phyloP scores from a whole-genome alignment of 2,329 filamentous ascomycete genomes.

The Fusarium napiforme region DNA sequence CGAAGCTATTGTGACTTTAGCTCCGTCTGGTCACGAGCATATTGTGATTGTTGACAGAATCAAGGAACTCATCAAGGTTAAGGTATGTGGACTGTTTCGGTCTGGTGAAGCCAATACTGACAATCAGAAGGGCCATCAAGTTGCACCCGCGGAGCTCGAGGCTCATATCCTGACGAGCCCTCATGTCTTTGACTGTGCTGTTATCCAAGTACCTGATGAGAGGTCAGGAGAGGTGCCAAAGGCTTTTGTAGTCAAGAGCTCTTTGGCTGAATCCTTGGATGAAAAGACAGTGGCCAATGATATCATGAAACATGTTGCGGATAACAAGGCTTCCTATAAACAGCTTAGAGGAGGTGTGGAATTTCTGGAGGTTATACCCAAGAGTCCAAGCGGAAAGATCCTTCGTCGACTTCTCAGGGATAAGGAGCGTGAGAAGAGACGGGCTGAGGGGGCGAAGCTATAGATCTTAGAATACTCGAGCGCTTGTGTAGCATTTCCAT shows the following conservation, averaged over 20 bases:
- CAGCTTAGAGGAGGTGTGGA: conserved; percentile 61
- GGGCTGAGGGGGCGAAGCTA: not conserved
- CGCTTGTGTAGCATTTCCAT: not conserved
- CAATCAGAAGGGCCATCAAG: conserved; percentile 71
- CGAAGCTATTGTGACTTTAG: conserved; percentile 75
- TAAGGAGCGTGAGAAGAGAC: conserved; percentile 4
- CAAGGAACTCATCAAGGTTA: conserved; percentile 80
- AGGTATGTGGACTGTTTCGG: conserved; percentile 57
- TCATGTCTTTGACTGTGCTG: conserved; percentile 76
- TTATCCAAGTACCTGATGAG: conserved; percentile 73
- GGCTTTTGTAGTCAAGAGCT: conserved; percentile 66
- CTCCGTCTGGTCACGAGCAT: conserved; percentile 77
- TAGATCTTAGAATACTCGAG: not conserved
- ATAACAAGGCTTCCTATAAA: conserved; percentile 70
- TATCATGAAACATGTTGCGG: conserved; percentile 69
- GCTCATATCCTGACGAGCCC: conserved; percentile 77
- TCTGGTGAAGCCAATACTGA: accelerated
- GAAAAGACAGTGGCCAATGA: conserved; percentile 59
- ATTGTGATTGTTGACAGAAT: conserved; percentile 83
- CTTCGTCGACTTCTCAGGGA: conserved; percentile 12
- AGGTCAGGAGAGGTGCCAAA: conserved; percentile 71
- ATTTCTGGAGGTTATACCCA: conserved; percentile 67
- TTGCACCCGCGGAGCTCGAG: conserved; percentile 82
- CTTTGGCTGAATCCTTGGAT: conserved; percentile 57
- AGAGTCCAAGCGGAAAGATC: conserved; percentile 70